Percentiles rank a stretch among this genome's conserved stretches.
phyloP scores from a whole-genome alignment of 805 yeast species.

The Candida maesae region DNA sequence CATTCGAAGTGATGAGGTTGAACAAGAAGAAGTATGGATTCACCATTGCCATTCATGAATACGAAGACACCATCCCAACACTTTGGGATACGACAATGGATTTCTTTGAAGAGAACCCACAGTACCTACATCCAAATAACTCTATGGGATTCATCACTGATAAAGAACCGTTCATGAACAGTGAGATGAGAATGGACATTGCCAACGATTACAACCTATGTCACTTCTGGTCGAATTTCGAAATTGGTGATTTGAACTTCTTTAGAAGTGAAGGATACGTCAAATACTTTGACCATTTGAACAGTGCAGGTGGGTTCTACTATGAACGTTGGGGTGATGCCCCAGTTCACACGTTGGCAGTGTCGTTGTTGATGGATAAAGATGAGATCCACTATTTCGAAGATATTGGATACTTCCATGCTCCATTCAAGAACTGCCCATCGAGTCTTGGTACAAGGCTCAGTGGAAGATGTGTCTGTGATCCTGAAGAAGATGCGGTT shows the following conservation, averaged over 20 bases:
- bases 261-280: constrained; percentile 63
- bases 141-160: constrained; percentile 55
- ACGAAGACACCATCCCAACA: constrained; percentile 79
- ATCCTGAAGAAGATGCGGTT: constrained; percentile 39
- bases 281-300: constrained; percentile 59
- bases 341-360: constrained; percentile 79
- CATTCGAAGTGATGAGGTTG: constrained; percentile 75
- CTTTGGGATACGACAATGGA: constrained; percentile 73
- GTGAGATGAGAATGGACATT: constrained; percentile 30
- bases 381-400: constrained; percentile 71
- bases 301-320: constrained; percentile 70
- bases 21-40: constrained; percentile 82
- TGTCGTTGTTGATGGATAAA: constrained; percentile 52
- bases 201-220: constrained; percentile 65
- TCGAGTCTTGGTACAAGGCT: constrained; percentile 43
- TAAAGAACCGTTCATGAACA: constrained; percentile 37
- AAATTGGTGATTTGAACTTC: constrained; percentile 66
- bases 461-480: constrained; percentile 61
- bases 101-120: constrained; percentile 53
- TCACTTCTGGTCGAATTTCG: constrained; percentile 88
- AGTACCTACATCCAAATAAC: constrained; percentile 61
- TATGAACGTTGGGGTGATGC: constrained; percentile 97
- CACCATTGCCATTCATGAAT: constrained; percentile 79
- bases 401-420: constrained; percentile 77
- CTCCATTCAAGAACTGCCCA: constrained; percentile 66